phyloP scores from a whole-genome alignment of 768 basidiomycete genomes.

The Tricholoma flavovirens region DNA sequence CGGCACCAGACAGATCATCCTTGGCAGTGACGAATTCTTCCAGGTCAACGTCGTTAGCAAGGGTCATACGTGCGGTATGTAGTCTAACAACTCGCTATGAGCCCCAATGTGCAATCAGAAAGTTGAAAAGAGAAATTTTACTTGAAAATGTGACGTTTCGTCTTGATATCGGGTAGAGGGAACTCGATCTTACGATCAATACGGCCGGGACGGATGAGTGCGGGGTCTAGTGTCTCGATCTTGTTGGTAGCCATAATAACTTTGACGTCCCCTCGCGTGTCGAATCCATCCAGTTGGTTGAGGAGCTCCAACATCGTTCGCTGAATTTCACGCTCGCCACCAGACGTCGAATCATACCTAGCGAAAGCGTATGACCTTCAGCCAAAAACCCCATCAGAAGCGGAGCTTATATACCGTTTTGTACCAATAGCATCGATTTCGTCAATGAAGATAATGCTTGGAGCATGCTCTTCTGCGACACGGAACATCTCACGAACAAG shows the following conservation, averaged over 20 bases:
- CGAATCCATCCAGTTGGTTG: conserved; percentile 99
- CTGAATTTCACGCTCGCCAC: conserved; percentile 98
- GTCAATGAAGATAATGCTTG: conserved; percentile 98
- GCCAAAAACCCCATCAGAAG: background rate
- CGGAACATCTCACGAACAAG: conserved; percentile 96
- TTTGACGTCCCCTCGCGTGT: conserved; percentile 98
- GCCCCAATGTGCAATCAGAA: background rate
- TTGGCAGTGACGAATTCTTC: conserved; percentile 96
- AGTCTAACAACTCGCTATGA: conserved; percentile 39
- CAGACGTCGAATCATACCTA: conserved; percentile 97
- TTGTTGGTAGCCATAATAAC: conserved; percentile 99
- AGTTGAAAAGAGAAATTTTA: conserved; percentile 23
- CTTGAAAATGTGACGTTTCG: conserved; percentile 98
- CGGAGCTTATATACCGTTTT: conserved; percentile 61
- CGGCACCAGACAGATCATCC: conserved; percentile 94
- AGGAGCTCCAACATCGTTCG: conserved; percentile 98
- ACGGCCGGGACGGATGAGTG: conserved; percentile 95
- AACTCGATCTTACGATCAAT: conserved; percentile 99
- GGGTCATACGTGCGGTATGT: conserved; percentile 93
- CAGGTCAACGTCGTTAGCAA: conserved; percentile 82
- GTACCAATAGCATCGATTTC: conserved; percentile 99
- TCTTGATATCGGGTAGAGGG: conserved; percentile 96
- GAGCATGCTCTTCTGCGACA: conserved; percentile 95
- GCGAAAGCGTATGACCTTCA: background rate
- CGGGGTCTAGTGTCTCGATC: conserved; percentile 96